A percentile compares a stretch with the other conserved stretches of the same genome.
Conservation (phyloP, 1,284 basidiomycete species). For the Peniophora sp. region DNA sequence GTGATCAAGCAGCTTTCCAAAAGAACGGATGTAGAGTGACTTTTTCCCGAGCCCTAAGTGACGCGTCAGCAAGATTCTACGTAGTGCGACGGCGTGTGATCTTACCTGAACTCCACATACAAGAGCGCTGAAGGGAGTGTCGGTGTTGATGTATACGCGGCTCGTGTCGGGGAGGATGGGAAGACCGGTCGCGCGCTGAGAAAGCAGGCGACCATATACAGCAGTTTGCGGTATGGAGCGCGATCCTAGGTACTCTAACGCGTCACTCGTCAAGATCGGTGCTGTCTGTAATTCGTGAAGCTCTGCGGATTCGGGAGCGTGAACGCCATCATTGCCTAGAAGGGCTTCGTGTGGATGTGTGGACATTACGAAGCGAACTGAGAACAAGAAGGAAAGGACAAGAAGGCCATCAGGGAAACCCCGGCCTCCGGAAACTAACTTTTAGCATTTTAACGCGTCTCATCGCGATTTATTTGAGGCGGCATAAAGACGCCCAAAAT, state of each 20-base stretch:
- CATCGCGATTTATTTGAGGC: no score
- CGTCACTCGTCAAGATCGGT: no score
- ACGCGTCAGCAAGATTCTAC: not conserved
- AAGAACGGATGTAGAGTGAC: slow-evolving; percentile 21
- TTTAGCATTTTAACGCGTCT: no score
- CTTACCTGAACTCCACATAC: slow-evolving; percentile 21
- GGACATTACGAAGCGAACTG: no score
- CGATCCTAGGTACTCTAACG: not conserved
- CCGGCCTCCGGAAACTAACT: no score
- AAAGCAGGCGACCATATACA: slow-evolving; percentile 10
- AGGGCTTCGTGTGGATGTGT: no score
- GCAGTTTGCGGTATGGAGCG: slow-evolving; percentile 8
- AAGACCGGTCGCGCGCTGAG: slow-evolving; percentile 1
- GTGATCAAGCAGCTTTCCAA: slow-evolving; percentile 20
- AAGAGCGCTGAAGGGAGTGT: slow-evolving; percentile 18
- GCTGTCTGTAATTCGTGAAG: no score
- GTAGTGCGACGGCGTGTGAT: not conserved
- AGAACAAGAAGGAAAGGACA: no score
- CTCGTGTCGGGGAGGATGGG: slow-evolving; percentile 1
- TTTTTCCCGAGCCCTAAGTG: slow-evolving; percentile 20
- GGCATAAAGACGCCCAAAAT: no score
- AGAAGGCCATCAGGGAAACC: no score
- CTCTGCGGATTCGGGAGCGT: no score
- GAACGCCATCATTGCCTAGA: no score
- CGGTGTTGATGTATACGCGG: slow-evolving; percentile 17